A percentile compares a stretch with the other conserved stretches of the same genome.
Evolutionary conservation across 768 basidiomycete genomes (phyloP).

Genomic region (Candolleomyces aberdarensis): DNA sequence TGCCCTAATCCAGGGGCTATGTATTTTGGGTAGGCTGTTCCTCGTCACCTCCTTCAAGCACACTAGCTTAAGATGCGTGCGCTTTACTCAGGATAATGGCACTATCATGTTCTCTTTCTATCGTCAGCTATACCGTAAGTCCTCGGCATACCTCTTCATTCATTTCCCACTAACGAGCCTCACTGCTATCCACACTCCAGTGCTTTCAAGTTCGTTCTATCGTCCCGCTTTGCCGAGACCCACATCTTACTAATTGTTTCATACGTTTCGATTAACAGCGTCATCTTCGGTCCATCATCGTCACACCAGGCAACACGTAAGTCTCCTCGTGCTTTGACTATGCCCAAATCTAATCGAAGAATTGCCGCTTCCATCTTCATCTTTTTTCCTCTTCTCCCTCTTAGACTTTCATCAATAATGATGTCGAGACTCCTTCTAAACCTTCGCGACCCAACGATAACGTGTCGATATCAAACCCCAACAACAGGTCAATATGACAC

Average conservation of each 20-base stretch:
- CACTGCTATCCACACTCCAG: background rate
- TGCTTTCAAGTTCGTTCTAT: constrained; percentile 5
- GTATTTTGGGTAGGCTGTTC: constrained; percentile 35
- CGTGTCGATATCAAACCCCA: background rate
- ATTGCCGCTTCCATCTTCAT: background rate
- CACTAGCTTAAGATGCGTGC: background rate
- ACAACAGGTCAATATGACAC: background rate
- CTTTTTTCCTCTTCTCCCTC: background rate
- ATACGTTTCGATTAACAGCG: constrained; percentile 10
- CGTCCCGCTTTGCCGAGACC: constrained; percentile 11
- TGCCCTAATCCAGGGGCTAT: constrained; percentile 27
- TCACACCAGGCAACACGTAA: background rate
- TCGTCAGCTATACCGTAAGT: background rate
- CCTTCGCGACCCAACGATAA: constrained; percentile 21
- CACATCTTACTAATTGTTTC: constrained; percentile 6
- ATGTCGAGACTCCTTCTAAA: constrained; percentile 30
- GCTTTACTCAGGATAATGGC: background rate
- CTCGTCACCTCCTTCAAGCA: background rate
- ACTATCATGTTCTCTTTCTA: background rate
- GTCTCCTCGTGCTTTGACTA: background rate
- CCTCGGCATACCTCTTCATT: background rate
- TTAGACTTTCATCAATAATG: constrained; percentile 27
- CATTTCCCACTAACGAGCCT: background rate
- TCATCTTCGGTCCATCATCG: background rate
- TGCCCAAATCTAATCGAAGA: background rate